These are phyloP conservation scores for Zymoseptoria ardabiliae DNA, from an alignment of 2,329 filamentous ascomycete species.

Conservation along the genomic window DNA sequence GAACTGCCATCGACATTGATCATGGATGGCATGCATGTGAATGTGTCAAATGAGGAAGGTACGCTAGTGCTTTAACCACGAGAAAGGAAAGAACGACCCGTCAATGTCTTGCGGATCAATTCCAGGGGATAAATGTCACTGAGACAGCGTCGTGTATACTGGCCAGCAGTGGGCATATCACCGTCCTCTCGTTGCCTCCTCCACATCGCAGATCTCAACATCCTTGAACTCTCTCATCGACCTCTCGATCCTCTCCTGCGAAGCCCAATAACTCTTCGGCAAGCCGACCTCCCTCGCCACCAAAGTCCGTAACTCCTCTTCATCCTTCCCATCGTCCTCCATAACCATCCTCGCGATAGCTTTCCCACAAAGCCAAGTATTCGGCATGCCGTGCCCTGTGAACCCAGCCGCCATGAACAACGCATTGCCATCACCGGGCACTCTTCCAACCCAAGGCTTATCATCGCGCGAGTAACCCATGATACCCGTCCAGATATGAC, in stretches of 20 bases:
- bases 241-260: constrained; percentile 19
- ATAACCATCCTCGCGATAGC: constrained; percentile 56
- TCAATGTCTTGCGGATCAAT: background rate
- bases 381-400: constrained; percentile 66
- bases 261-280: constrained; percentile 25
- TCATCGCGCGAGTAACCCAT: constrained; percentile 68
- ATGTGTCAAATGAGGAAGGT: no score
- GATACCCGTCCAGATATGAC: constrained; percentile 63
- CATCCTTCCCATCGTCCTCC: constrained; percentile 6
- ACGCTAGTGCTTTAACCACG: no score
- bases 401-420: constrained; percentile 36
- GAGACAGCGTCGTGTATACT: background rate
- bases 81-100: no score
- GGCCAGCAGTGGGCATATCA: background rate
- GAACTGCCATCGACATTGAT: no score
- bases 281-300: constrained; percentile 18
- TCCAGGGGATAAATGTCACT: background rate
- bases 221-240: constrained; percentile 17
- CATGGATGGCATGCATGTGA: no score
- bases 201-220: constrained; percentile 24
- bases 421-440: constrained; percentile 42
- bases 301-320: constrained; percentile 7
- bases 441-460: constrained; percentile 61
- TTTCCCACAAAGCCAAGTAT: constrained; percentile 59
- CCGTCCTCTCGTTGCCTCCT: constrained; percentile 18